These are phyloP conservation scores for Boeremia lycopersici DNA, from an alignment of 2,329 filamentous ascomycete genomes.

Conservation along the genomic window DNA sequence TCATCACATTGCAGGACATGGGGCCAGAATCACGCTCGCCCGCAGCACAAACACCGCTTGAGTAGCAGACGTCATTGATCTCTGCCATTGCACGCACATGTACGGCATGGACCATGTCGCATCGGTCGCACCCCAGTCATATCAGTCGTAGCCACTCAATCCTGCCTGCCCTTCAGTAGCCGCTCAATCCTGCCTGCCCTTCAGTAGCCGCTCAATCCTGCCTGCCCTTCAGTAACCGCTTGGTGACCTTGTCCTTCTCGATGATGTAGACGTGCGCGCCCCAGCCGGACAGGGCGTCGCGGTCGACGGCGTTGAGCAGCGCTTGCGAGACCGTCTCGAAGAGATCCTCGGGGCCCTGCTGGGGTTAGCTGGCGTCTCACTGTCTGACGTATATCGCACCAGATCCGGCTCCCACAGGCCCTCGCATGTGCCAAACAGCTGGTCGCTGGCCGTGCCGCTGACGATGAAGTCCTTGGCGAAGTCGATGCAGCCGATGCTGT, in stretches of 20 bases:
- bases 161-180: slow-evolving; percentile 96
- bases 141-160: slow-evolving; percentile 53
- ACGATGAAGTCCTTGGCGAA: slow-evolving; percentile 99
- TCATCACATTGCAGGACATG: too few relatives aligned
- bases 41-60: neutral
- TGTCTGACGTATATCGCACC: slow-evolving; percentile 57
- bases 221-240: slow-evolving; percentile 96
- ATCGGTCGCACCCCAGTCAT: slow-evolving; percentile 6
- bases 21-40: too few relatives aligned
- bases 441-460: slow-evolving; percentile 91
- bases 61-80: neutral
- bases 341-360: slow-evolving; percentile 83
- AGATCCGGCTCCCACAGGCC: slow-evolving; percentile 97
- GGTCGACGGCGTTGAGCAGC: slow-evolving; percentile 91
- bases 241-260: slow-evolving; percentile 99
- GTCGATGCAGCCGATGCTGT: slow-evolving; percentile 99
- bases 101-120: too few relatives aligned
- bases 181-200: too few relatives aligned
- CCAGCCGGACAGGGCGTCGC: slow-evolving; percentile 97
- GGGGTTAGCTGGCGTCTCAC: slow-evolving; percentile 11
- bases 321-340: slow-evolving; percentile 99
- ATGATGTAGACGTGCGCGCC: slow-evolving; percentile 99
- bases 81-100: neutral
- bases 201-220: slow-evolving; percentile 69
- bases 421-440: slow-evolving; percentile 98